A percentile compares a stretch with the other conserved stretches of the same genome.
Conservation (phyloP, 805 yeast genomes). For the Yamadazyma phyllophila region DNA sequence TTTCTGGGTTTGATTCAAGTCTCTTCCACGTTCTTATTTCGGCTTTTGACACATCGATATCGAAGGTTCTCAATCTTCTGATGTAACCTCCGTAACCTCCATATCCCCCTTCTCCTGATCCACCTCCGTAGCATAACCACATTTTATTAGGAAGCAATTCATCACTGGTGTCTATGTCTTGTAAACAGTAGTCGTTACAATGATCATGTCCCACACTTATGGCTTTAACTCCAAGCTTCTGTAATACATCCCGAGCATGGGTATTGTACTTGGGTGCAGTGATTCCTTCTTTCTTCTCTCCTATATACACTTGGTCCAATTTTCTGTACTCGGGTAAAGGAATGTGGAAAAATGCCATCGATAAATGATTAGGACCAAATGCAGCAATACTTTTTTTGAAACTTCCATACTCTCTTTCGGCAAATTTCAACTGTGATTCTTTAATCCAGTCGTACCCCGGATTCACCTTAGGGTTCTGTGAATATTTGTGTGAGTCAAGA, state of each 20-base stretch:
- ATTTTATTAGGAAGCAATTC: constrained; percentile 26
- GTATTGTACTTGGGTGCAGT: constrained; percentile 76
- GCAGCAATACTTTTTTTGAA: constrained; percentile 26
- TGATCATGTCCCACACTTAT: constrained; percentile 93
- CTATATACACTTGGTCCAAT: constrained; percentile 48
- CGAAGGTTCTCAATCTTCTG: constrained; percentile 75
- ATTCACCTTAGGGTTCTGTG: constrained; percentile 58
- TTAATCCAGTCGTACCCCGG: constrained; percentile 89
- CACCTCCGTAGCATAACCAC: constrained; percentile 89
- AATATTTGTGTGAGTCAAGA: constrained; percentile 80
- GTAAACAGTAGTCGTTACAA: constrained; percentile 85
- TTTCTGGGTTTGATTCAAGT: constrained; percentile 46
- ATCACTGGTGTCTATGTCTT: constrained; percentile 35
- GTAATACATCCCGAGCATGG: constrained; percentile 59
- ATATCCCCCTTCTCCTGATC: constrained; percentile 93
- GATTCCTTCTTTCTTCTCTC: constrained; percentile 65
- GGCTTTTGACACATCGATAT: constrained; percentile 51
- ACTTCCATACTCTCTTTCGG: constrained; percentile 33
- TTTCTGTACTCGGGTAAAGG: constrained; percentile 84
- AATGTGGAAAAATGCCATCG: constrained; percentile 93
- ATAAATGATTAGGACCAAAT: constrained; percentile 46
- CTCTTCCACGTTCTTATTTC: constrained; percentile 71
- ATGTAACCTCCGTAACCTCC: constrained; percentile 89
- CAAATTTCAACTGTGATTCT: constrained; percentile 60
- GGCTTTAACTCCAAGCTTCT: constrained; percentile 68